Base-by-base conservation (phyloP, 2,329 filamentous ascomycete genomes). In the Pseudocercospora fijiensis region DNA sequence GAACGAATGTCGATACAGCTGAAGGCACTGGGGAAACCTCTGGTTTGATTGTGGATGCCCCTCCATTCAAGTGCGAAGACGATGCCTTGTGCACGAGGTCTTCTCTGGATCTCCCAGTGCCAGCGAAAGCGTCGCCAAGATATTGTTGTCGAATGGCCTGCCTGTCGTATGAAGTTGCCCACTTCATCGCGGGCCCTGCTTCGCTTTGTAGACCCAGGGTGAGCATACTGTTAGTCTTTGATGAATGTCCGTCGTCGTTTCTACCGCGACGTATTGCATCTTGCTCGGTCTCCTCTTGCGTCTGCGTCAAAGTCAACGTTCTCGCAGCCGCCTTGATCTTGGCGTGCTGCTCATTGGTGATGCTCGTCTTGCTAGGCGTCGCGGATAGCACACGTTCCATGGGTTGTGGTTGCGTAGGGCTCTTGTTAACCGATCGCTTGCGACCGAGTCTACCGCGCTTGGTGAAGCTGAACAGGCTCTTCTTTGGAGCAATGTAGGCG, bases 141-240 rank as follows among this genome's bases (percentile, higher is more conserved):
- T 98, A 98, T n/a, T 91, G 88, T 67, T 91, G 88, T 60, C 92
- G 88, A 66, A 96, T 89, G 7, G 89, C 83, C 72, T 95, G 88
- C 78, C 95, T 96, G 78, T 98, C 95, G 75, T 97, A 98, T 72
- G 92, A 92, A 77, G 84, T 94, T 30, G 94, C 92, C 95, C 95
- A 99, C 77, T 96, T 96, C 88, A 99, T 89, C 0, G 95, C 95
- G 24, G 92, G 90, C 8, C 90, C 95, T 18, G 93, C 94, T 76
- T 96, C 95, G 59, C 84, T 92, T 72, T 93, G 83, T 66, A 98
- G 89, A 74, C 96, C 93, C 53, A 98, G 81, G 2, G 92, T 96
- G 73, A 97, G 84, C 61, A 96, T 86, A 69, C 95, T 99, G 76
- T 88, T 93, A 2, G 92, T 97, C 83, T 96, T 96, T 51, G 79